phyloP scores from a whole-genome alignment of 2,329 filamentous ascomycete genomes.

The Clonostachys solani region DNA sequence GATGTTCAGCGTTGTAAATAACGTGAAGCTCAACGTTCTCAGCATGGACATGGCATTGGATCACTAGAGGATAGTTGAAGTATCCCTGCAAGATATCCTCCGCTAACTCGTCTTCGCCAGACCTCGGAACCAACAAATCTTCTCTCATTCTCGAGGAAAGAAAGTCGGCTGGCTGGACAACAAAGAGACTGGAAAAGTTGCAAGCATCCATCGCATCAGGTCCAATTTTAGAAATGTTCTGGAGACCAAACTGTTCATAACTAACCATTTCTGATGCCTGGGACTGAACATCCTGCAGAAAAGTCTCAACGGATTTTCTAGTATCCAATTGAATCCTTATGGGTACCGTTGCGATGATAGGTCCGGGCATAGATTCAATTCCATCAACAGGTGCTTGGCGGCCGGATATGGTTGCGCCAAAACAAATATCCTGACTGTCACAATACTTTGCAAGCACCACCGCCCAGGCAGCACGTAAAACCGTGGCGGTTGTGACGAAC shows the following conservation, averaged over 20 bases:
- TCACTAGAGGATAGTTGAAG: conserved; percentile 2
- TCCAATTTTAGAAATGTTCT: conserved; percentile 8
- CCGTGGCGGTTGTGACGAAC: conserved; percentile 6
- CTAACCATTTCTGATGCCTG: conserved; percentile 6
- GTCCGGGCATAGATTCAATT: conserved; percentile 6
- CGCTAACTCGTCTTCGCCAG: neutral
- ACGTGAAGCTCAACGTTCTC: conserved; percentile 1
- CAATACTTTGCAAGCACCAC: conserved; percentile 16
- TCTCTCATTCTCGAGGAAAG: neutral
- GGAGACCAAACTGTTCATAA: conserved; percentile 10
- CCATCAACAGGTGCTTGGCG: conserved; percentile 8
- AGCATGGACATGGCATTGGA: neutral
- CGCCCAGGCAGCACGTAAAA: conserved; percentile 5
- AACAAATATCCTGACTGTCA: conserved; percentile 19
- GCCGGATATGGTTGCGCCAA: conserved; percentile 11
- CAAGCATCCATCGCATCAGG: conserved; percentile 4
- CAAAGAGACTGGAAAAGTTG: conserved; percentile 9
- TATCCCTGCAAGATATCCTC: conserved; percentile 6
- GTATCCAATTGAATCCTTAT: conserved; percentile 3
- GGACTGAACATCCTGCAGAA: conserved; percentile 1
- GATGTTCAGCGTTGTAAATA: conserved; percentile 1
- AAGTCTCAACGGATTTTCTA: conserved; percentile 4
- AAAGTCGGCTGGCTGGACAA: conserved; percentile 3
- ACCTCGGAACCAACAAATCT: neutral
- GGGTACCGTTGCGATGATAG: conserved; percentile 8